phyloP scores from a whole-genome alignment of 345 rosid genomes.

The Microthlaspi erraticum region DNA sequence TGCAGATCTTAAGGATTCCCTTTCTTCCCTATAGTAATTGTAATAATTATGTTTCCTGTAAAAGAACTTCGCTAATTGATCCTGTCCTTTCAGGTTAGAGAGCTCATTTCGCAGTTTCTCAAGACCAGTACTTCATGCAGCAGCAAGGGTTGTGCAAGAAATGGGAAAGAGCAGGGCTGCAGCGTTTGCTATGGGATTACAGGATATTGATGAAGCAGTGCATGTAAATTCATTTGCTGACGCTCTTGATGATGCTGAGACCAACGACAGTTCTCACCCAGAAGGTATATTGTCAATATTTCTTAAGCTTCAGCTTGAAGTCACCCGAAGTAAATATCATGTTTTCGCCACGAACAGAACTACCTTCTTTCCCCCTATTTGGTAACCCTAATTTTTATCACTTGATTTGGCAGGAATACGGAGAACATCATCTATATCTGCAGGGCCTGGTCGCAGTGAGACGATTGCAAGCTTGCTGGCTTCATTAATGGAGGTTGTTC shows the following conservation, averaged over 20 bases:
- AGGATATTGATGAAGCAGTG: slow-evolving; percentile 89
- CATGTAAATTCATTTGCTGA: slow-evolving; percentile 68
- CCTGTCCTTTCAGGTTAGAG: slow-evolving; percentile 69
- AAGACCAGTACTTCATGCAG: slow-evolving; percentile 98
- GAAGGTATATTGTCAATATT: slow-evolving; percentile 58
- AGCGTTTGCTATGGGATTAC: slow-evolving; percentile 90
- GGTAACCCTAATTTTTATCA: slow-evolving; percentile 7
- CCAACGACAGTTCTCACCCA: slow-evolving; percentile 76
- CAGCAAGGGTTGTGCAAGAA: slow-evolving; percentile 98
- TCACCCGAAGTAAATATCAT: slow-evolving; percentile 9
- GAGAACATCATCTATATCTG: slow-evolving; percentile 68
- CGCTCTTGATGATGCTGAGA: slow-evolving; percentile 69
- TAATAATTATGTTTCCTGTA: slow-evolving; percentile 25
- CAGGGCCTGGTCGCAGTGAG: slow-evolving; percentile 75
- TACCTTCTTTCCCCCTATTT: slow-evolving; percentile 12
- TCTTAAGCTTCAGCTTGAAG: slow-evolving; percentile 13
- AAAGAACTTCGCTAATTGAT: slow-evolving; percentile 19
- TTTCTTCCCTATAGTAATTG: slow-evolving; percentile 20
- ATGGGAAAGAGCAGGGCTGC: slow-evolving; percentile 99
- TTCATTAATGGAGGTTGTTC: slow-evolving; percentile 95
- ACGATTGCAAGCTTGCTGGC: slow-evolving; percentile 92
- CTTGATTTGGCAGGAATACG: slow-evolving; percentile 53
- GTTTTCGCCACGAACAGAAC: background rate
- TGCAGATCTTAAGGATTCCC: slow-evolving; percentile 26
- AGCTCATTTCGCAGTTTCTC: slow-evolving; percentile 99